phyloP scores from a whole-genome alignment of 805 yeast species.

The Wickerhamiella sergipiensis region DNA sequence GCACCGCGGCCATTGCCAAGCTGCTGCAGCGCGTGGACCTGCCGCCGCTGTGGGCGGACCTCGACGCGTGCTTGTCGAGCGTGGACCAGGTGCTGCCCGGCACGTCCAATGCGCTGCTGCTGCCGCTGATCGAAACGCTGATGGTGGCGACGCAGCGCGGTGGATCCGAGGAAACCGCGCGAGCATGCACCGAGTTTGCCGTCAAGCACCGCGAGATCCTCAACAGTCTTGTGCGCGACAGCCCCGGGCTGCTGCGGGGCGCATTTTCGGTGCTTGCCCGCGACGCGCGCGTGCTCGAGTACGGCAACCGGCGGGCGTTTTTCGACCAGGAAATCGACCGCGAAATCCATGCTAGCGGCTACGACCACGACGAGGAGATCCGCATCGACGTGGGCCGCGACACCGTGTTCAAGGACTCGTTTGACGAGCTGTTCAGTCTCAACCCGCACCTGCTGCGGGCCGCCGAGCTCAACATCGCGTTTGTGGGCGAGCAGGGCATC shows the following conservation, averaged over 20 bases:
- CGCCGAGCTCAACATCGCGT: conserved; percentile 48
- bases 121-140: conserved; percentile 80
- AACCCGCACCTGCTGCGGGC: conserved; percentile 46
- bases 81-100: conserved; percentile 43
- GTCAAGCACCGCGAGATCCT: conserved; percentile 76
- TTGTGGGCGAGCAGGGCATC: conserved; percentile 88
- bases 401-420: conserved; percentile 84
- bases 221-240: conserved; percentile 81
- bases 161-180: conserved; percentile 55
- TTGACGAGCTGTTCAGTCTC: conserved; percentile 67
- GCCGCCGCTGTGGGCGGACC: not conserved
- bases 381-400: conserved; percentile 66
- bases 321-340: conserved; percentile 51
- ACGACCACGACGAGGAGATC: conserved; percentile 30
- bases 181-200: conserved; percentile 69
- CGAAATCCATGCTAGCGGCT: not conserved
- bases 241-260: conserved; percentile 90
- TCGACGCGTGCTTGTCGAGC: conserved; percentile 45
- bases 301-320: conserved; percentile 82
- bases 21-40: not conserved
- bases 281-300: conserved; percentile 81
- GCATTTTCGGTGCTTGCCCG: conserved; percentile 81
- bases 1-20: not conserved
- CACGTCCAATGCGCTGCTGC: conserved; percentile 61
- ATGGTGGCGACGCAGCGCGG: conserved; percentile 90